Conservation (phyloP, 768 basidiomycete genomes). For the Kwoniella botswanensis region DNA sequence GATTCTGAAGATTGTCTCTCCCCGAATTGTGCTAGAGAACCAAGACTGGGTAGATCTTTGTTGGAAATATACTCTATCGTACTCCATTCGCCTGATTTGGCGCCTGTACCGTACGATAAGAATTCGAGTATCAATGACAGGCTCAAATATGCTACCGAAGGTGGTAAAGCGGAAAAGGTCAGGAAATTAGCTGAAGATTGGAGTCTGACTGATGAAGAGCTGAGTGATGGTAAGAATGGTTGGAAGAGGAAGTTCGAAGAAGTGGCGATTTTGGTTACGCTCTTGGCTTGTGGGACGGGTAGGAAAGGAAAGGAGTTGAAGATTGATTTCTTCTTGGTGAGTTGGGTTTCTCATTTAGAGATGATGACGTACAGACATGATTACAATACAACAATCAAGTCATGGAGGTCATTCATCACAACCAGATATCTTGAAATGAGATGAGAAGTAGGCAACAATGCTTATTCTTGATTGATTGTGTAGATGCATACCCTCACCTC, state of each 20-base stretch:
- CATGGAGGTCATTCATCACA: too few relatives aligned
- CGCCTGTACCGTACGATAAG: slow-evolving; percentile 32
- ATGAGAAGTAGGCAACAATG: too few relatives aligned
- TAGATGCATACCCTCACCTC: slow-evolving; percentile 51
- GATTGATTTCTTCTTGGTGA: slow-evolving; percentile 52
- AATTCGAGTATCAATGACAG: slow-evolving; percentile 35
- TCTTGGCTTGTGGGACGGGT: slow-evolving; percentile 38
- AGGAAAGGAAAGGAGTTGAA: slow-evolving; percentile 30
- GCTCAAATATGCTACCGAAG: slow-evolving; percentile 20
- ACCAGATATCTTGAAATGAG: too few relatives aligned
- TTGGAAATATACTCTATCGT: slow-evolving; percentile 42
- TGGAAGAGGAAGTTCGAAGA: slow-evolving; percentile 40
- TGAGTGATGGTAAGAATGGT: slow-evolving; percentile 30
- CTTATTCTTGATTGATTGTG: neutral
- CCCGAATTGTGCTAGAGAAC: slow-evolving; percentile 18
- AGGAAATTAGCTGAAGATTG: slow-evolving; percentile 30
- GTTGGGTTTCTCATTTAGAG: slow-evolving; percentile 3
- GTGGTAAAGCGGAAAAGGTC: slow-evolving; percentile 26
- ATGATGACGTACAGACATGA: too few relatives aligned
- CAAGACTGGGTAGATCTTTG: slow-evolving; percentile 20
- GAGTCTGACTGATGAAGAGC: slow-evolving; percentile 35
- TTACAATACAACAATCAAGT: too few relatives aligned
- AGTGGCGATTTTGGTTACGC: slow-evolving; percentile 38
- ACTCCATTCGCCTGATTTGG: slow-evolving; percentile 5
- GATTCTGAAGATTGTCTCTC: slow-evolving; percentile 10